Conservation (phyloP, 2,329 filamentous ascomycete genomes). For the Fusarium nematophilum region DNA sequence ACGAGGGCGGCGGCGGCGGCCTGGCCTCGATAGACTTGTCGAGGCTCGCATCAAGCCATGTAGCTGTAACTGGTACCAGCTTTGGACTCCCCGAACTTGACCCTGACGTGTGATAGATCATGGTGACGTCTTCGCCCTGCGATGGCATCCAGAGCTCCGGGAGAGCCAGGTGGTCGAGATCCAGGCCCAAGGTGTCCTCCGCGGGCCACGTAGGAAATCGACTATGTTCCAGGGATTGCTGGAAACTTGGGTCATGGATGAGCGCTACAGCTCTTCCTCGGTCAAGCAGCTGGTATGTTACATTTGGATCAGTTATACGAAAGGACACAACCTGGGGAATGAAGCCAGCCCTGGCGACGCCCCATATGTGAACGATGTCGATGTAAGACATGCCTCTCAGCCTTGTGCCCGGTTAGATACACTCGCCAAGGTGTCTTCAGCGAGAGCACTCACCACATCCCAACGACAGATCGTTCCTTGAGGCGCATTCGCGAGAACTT, state of each 20-base stretch:
- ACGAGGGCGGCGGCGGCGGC: too few species aligned
- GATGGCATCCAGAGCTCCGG: slow-evolving; percentile 1
- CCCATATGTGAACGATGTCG: slow-evolving; percentile 22
- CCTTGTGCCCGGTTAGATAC: not conserved
- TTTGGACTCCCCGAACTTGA: slow-evolving; percentile 26
- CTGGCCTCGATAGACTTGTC: too few species aligned
- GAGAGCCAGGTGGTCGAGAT: not conserved
- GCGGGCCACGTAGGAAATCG: slow-evolving; percentile 1
- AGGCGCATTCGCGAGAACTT: not conserved
- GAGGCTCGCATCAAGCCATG: too few species aligned
- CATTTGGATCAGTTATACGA: slow-evolving; percentile 5
- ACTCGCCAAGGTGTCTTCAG: not conserved
- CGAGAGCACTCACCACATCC: slow-evolving; percentile 14
- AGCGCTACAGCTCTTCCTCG: slow-evolving; percentile 9
- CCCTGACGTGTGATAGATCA: slow-evolving; percentile 23
- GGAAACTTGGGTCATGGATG: slow-evolving; percentile 5
- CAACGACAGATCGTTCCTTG: slow-evolving; percentile 10
- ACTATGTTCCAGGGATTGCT: not conserved
- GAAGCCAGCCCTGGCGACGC: slow-evolving; percentile 22
- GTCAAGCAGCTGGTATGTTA: slow-evolving; percentile 13
- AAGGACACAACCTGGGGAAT: slow-evolving; percentile 26
- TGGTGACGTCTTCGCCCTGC: not conserved
- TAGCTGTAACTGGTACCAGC: slow-evolving; percentile 14
- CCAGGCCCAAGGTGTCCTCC: not conserved
- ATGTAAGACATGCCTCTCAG: slow-evolving; percentile 12